phyloP scores from a whole-genome alignment of 192 early-diverging fungal genomes.

The Piromyces finnis region DNA sequence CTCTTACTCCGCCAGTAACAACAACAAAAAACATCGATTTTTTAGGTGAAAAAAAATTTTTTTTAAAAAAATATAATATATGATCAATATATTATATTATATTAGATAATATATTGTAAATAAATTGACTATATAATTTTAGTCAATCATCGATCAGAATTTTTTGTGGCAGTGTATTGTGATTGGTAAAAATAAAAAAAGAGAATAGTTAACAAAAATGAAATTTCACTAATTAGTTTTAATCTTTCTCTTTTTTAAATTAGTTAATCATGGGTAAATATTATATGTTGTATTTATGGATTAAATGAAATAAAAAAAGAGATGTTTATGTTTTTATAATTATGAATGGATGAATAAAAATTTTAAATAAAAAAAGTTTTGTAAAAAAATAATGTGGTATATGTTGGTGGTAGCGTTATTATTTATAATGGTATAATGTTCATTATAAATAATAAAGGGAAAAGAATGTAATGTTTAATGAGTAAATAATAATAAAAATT shows the following conservation, averaged over 20 bases:
- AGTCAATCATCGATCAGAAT: neutral
- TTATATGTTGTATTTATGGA: neutral
- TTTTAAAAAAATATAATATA: too few relatives aligned
- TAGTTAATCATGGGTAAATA: neutral
- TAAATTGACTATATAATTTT: neutral
- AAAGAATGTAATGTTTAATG: too few relatives aligned
- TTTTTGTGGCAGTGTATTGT: neutral
- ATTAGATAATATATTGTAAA: neutral
- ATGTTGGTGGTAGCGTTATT: too few relatives aligned
- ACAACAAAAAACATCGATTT: too few relatives aligned
- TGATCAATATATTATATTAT: neutral
- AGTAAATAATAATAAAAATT: too few relatives aligned
- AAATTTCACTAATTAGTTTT: neutral
- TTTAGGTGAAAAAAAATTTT: too few relatives aligned
- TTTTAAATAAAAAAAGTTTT: too few relatives aligned
- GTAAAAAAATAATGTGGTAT: too few relatives aligned
- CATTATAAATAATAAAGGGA: too few relatives aligned
- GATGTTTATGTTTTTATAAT: neutral
- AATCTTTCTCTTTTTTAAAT: neutral
- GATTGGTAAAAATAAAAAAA: neutral
- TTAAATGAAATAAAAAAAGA: neutral
- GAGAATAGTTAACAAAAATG: neutral
- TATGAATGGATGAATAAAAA: neutral
- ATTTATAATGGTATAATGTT: too few relatives aligned
- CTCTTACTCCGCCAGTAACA: too few relatives aligned